Evolutionary conservation across 768 basidiomycete genomes (phyloP), one percentile per base, ranked within the genome.

Genomic region (Tulasnella sp.): DNA sequence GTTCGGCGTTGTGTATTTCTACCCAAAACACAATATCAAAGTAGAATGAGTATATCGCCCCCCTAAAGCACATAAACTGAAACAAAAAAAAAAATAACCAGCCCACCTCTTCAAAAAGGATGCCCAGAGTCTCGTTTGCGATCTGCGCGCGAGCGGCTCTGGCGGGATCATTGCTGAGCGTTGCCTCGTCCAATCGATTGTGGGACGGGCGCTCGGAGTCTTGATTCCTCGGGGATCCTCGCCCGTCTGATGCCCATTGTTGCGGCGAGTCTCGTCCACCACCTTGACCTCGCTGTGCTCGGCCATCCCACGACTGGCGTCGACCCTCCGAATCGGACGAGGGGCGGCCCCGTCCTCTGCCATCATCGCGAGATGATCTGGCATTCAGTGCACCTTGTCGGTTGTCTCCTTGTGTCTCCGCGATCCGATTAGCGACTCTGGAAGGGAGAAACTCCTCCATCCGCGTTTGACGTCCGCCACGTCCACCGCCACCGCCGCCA

Each of bases 81-180:
- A 14, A n/a, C n/a, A n/a, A n/a, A n/a, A n/a, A 28, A 28, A 28
- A 16, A 50, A n/a, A n/a, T n/a, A n/a, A 34, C 3, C 22, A 11
- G 20, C 76, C 48, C n/a, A 78, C 77, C 58, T 78, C 72, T n/a
- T 74, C 79, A 7, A 50, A 34, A 11, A 80, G 31, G 24, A 72
- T 12, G 22, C 75, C 12, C 20, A 80, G 42, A 73, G 72, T 75
- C 28, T 72, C 79, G 31, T 75, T 46, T 12, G 72, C 79, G 12
- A 75, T 37, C 18, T 48, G 28, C 44, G 72, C 72, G 3, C 79
- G 37, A 46, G n/a, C 16, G 24, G 44, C 79, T 20, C 79, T 28
- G 5, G 79, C 72, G 34, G 72, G 74, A 60, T 74, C 79, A 18
- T 28, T n/a, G 74, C 74, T 48, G 5, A 75, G 46, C 74, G 74